phyloP scores from a whole-genome alignment of 306 rosid species.

The Vachellia collinsii region DNA sequence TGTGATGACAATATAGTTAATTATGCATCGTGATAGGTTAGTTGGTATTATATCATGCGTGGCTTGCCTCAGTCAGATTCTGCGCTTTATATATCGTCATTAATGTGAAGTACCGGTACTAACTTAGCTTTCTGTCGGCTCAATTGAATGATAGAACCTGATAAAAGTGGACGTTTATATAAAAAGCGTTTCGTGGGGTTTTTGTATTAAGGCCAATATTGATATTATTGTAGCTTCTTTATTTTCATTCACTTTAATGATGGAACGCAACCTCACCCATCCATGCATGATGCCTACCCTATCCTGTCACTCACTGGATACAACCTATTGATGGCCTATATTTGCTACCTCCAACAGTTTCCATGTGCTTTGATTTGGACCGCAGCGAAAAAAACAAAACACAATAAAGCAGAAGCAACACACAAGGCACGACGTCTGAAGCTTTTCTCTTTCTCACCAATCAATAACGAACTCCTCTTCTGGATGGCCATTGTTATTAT shows the following conservation, averaged over 20 bases:
- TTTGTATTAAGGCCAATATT: neutral
- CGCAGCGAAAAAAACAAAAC: neutral
- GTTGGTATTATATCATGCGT: too few relatives aligned
- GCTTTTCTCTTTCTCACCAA: neutral
- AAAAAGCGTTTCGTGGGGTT: conserved; percentile 33
- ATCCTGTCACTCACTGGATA: conserved; percentile 48
- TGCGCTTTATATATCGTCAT: conserved; percentile 24
- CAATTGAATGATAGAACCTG: conserved; percentile 10
- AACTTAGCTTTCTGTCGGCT: neutral
- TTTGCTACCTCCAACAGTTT: neutral
- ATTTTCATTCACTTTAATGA: conserved; percentile 17
- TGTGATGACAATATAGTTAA: too few relatives aligned
- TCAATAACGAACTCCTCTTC: neutral
- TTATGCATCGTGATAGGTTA: too few relatives aligned
- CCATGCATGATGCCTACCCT: conserved; percentile 35
- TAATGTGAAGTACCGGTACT: neutral
- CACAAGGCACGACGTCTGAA: neutral
- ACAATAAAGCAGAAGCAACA: neutral
- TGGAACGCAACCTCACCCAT: conserved; percentile 31
- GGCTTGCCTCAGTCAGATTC: neutral
- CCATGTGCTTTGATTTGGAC: conserved; percentile 26
- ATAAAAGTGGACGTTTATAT: neutral
- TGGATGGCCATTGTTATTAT: neutral
- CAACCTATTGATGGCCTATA: conserved; percentile 32
- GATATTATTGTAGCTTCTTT: neutral